Conservation (phyloP, 2,329 filamentous ascomycete genomes). For the Claviceps sp. region DNA sequence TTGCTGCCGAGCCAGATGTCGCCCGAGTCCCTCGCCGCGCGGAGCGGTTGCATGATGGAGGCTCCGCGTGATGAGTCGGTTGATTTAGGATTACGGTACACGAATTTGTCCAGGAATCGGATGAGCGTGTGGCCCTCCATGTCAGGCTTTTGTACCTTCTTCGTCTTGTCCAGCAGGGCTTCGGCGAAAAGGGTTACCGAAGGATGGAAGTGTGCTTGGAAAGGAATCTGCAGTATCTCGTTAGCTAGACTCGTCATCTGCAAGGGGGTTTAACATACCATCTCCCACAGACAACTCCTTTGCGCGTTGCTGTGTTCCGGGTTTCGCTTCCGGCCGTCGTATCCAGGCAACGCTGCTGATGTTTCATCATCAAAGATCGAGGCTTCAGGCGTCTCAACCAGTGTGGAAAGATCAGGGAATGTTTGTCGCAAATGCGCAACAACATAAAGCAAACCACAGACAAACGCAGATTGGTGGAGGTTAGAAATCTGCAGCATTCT, state of each 20-base stretch:
- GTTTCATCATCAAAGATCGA: constrained; percentile 51
- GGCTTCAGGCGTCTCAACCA: constrained; percentile 71
- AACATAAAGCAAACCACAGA: constrained; percentile 85
- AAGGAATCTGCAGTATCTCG: constrained; percentile 17
- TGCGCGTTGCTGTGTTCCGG: constrained; percentile 92
- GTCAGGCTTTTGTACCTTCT: constrained; percentile 77
- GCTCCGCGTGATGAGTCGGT: constrained; percentile 54
- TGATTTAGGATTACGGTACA: constrained; percentile 87
- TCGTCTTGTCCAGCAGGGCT: constrained; percentile 53
- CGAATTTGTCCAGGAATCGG: constrained; percentile 93
- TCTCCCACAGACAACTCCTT: constrained; percentile 82
- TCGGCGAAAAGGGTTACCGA: constrained; percentile 77
- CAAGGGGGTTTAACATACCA: constrained; percentile 36
- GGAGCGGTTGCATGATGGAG: constrained; percentile 93
- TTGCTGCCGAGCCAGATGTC: constrained; percentile 44
- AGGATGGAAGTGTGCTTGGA: constrained; percentile 68
- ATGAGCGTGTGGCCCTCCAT: constrained; percentile 81
- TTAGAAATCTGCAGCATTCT: constrained; percentile 76
- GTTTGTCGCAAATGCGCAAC: constrained; percentile 65
- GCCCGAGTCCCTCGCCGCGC: constrained; percentile 35
- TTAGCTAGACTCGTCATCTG: neutral
- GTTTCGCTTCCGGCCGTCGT: constrained; percentile 83
- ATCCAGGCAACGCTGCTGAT: constrained; percentile 32
- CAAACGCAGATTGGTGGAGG: constrained; percentile 83
- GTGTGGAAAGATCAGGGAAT: constrained; percentile 66